These are phyloP conservation scores for Arabidopsis lyrata DNA, from an alignment of 441 rosid genomes.

Conservation along the genomic window DNA sequence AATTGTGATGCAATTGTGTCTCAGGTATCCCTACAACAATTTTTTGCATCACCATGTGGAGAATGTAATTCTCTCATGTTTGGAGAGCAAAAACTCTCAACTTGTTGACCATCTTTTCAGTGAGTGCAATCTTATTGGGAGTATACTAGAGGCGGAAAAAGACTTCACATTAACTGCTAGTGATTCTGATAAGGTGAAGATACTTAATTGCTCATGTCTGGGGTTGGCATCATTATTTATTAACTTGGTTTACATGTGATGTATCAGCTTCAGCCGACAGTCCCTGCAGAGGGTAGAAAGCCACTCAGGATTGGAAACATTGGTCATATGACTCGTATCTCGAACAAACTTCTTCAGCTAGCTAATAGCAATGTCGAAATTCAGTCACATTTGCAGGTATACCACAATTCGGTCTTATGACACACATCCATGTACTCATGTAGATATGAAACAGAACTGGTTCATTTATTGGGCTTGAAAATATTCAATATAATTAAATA, in stretches of 20 bases:
- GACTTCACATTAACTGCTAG: conserved; percentile 51
- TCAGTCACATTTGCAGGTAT: conserved; percentile 79
- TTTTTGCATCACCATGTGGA: conserved; percentile 96
- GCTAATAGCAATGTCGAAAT: conserved; percentile 68
- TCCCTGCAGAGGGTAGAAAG: conserved; percentile 70
- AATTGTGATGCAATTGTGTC: conserved; percentile 43
- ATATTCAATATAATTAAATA: not conserved
- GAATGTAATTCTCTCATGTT: conserved; percentile 77
- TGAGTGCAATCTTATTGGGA: conserved; percentile 79
- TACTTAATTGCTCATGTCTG: conserved; percentile 10
- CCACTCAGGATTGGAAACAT: conserved; percentile 85
- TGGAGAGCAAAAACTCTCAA: conserved; percentile 76
- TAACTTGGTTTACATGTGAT: conserved; percentile 39
- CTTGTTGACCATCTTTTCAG: conserved; percentile 76
- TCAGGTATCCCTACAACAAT: conserved; percentile 95
- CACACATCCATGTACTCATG: conserved; percentile 22
- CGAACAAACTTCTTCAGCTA: conserved; percentile 87
- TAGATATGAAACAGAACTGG: conserved; percentile 15
- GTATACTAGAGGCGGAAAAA: conserved; percentile 81
- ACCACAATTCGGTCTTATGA: conserved; percentile 4
- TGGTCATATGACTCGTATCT: conserved; percentile 89
- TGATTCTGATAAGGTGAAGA: conserved; percentile 64
- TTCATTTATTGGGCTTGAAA: conserved; percentile 24
- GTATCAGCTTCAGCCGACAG: conserved; percentile 69
- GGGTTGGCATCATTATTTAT: conserved; percentile 15